phyloP scores from a whole-genome alignment of 164 flowering plant species.

The Macadamia integrifolia region DNA sequence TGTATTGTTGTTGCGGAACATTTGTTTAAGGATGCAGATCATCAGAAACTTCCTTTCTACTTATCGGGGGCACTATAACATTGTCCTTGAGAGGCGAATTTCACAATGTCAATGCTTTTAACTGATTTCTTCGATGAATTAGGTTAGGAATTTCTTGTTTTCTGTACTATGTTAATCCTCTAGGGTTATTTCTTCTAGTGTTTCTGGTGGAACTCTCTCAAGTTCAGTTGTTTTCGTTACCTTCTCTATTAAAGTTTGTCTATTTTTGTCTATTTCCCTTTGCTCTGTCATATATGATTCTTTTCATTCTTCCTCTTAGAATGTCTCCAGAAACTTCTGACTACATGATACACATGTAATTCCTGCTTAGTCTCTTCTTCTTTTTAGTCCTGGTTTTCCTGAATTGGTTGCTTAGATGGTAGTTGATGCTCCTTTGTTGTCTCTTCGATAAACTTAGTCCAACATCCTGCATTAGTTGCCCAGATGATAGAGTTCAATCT shows the following conservation, averaged over 20 bases:
- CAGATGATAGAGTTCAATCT: slow-evolving; percentile 6
- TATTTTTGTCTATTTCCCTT: neutral
- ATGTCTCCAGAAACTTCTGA: neutral
- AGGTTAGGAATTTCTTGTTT: slow-evolving; percentile 13
- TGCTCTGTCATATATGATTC: neutral
- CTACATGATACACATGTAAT: neutral
- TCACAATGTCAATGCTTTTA: slow-evolving; percentile 5
- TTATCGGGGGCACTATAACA: neutral
- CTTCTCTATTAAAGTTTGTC: neutral
- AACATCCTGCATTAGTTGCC: slow-evolving; percentile 1
- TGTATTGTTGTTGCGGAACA: neutral
- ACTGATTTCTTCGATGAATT: neutral
- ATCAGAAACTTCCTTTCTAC: neutral
- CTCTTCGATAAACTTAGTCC: neutral
- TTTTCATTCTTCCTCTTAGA: neutral
- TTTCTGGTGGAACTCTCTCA: slow-evolving; percentile 1
- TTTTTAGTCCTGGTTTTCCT: slow-evolving; percentile 9
- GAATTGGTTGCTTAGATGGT: slow-evolving; percentile 6
- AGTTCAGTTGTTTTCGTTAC: slow-evolving; percentile 3
- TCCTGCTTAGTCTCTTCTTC: neutral
- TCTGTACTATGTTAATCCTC: slow-evolving; percentile 25
- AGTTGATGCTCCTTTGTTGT: neutral
- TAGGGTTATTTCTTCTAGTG: slow-evolving; percentile 14
- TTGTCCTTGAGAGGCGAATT: slow-evolving; percentile 1
- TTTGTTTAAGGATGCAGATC: neutral